Percentiles rank a stretch among this genome's conserved stretches.
Conservation (phyloP, 2,329 filamentous ascomycete genomes). For the Colletotrichum costaricense region DNA sequence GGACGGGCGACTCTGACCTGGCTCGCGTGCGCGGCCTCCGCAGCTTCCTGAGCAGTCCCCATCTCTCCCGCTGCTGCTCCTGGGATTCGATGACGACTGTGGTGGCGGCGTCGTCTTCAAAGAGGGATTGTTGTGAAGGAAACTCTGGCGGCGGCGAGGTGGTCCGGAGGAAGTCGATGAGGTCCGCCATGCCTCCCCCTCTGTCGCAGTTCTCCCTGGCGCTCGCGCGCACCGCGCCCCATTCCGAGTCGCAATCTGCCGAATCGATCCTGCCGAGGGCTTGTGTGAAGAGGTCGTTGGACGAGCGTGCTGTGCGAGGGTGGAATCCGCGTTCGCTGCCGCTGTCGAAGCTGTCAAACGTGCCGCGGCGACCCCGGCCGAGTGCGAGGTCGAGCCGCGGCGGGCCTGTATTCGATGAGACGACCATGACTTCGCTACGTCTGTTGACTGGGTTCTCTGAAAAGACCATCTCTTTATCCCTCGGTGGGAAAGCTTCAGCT, state of each 20-base stretch:
- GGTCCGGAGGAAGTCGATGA: conserved; percentile 35
- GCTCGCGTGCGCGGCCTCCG: conserved; percentile 35
- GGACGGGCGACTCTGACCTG: conserved; percentile 40
- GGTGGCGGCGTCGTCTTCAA: conserved; percentile 36
- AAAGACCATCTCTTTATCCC: conserved; percentile 10
- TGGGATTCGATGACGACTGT: conserved; percentile 31
- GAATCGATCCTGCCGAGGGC: conserved; percentile 17
- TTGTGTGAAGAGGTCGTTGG: conserved; percentile 31
- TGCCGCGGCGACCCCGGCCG: conserved; percentile 21
- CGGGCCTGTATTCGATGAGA: conserved; percentile 30
- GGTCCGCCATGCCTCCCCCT: conserved; percentile 28
- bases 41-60: conserved; percentile 53
- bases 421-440: conserved; percentile 31
- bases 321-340: conserved; percentile 18
- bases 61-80: conserved; percentile 49
- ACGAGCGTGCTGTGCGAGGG: conserved; percentile 33
- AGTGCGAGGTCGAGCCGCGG: conserved; percentile 32
- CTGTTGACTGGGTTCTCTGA: conserved; percentile 5
- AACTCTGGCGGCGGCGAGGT: conserved; percentile 22
- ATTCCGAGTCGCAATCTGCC: conserved; percentile 22
- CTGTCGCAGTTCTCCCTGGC: conserved; percentile 34
- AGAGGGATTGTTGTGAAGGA: conserved; percentile 37
- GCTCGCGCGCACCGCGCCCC: conserved; percentile 31
- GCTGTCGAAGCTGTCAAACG: conserved; percentile 32
- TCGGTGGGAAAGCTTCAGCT: background rate